Evolutionary conservation across 441 rosid genomes (phyloP), one percentile per base, ranked within the genome.

Genomic region (Syzygium syzygioides): DNA sequence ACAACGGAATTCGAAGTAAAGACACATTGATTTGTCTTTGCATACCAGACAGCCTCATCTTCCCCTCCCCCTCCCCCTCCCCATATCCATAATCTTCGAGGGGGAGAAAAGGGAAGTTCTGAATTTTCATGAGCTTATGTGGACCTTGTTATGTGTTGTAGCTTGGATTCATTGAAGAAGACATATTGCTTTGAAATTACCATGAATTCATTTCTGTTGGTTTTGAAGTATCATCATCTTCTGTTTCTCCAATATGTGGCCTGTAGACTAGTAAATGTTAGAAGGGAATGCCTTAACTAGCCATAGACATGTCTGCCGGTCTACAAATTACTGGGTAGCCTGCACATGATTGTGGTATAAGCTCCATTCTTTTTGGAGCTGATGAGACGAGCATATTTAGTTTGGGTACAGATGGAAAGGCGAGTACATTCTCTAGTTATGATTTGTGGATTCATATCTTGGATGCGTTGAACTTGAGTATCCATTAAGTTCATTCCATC

Each of bases 251-350:
- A 41, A 76, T 76, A 41, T 41, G 53, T 76, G 1, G 52, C 83
- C 83, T 23, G 28, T 76, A 60, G 83, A 76, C 53, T 76, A 23
- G n/a, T 76, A 76, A 76, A 76, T 76, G 83, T 41, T 23, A 23
- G 50, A 76, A 41, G 79, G 89, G 50, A 26, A 28, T 88, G 66
- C 93, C 94, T 94, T 95, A 92, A 94, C 94, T 86, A 87, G 87
- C 88, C 37, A 85, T 89, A 94, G 97, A 95, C 92, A 95, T 95
- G 95, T 93, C 95, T 90, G 96, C 95, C 62, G 94, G 96, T 90
- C 92, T 94, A 87, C 97, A 93, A 92, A 95, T 95, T 71, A 95
- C 97, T 55, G 97, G 96, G 62, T 95, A 95, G 96, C 96, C 96
- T 52, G 97, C 97, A 62, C 97, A 95, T 89, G 97, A 95, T 93